Base-by-base conservation (phyloP, 1,284 basidiomycete genomes). In the Austroboletus niveus region DNA sequence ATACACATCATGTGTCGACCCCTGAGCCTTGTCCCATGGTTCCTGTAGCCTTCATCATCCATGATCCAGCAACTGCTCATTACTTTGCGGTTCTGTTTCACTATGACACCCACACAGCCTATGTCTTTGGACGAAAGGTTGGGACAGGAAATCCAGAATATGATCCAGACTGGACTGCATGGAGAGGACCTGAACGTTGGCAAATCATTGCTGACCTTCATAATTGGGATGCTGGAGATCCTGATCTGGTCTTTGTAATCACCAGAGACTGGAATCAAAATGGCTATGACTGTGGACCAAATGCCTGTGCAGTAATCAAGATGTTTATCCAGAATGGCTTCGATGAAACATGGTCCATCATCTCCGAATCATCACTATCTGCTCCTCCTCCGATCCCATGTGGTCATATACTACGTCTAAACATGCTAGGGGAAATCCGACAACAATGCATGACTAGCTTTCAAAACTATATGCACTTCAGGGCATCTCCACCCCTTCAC, bases 41-140 rank as follows among this genome's bases (percentile, higher is more conserved):
- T 5, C 45, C 48, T 0, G 15, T 56, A 0, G 31, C 42, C 8
- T 47, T 56, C 2, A 9, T 56, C 4, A 15, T 38, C 35, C 35
- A 38, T 0, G 29, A 48, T 0, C 42, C 51, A 29, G 44, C 42
- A 4, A 8, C 31, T 4, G 22, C 32, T 2, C 55, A 59, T 24
- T 59, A 42, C 38, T 59, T 59, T 9, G 17, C 39, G 8, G 47
- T 49, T 1, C 15, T 57, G 0, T 58, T 55, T 5, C 36, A 60
- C 17, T 60, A 50, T 42, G 1, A 3, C 0, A 8, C 17, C 0
- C 9, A 24, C 8, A 46, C 34, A n/a, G 49, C 49, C 0, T 49
- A 57, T 7, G 24, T 59, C 1, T 15, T 59, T 1, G 55, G 47
- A 38, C n/a, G 47, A 15, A 29, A 20, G 10, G 22, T 53, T 1